These are phyloP conservation scores for Tuber indicum DNA, from an alignment of 495 filamentous ascomycete species.

Conservation along the genomic window DNA sequence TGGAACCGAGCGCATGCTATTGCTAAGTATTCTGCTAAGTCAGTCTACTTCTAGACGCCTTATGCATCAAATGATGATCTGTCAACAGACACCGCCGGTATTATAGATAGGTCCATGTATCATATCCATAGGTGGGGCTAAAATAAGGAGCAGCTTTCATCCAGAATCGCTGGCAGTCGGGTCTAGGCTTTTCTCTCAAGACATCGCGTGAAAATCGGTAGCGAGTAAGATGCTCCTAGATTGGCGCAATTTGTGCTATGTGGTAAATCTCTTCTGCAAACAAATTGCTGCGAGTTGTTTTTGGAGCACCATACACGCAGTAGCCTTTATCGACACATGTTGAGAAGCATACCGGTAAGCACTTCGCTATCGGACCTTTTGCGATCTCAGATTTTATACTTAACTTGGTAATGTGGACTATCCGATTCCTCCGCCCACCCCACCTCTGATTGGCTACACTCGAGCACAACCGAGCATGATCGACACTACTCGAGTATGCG, in stretches of 20 bases:
- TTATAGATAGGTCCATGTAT: not conserved
- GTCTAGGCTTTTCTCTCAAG: not conserved
- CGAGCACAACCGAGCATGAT: not conserved
- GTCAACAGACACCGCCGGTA: not conserved
- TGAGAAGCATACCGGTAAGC: not conserved
- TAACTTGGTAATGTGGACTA: not conserved
- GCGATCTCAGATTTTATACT: conserved; percentile 2
- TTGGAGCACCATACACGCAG: not conserved
- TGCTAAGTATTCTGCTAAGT: not conserved
- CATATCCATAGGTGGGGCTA: not conserved
- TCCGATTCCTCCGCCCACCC: not conserved
- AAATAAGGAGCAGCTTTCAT: not conserved
- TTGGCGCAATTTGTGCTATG: not conserved
- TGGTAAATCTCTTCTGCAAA: not conserved
- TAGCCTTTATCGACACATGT: not conserved
- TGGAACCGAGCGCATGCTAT: not conserved
- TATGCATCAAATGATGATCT: conserved; percentile 3
- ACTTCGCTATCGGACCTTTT: not conserved
- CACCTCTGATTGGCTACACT: not conserved
- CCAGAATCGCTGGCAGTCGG: not conserved
- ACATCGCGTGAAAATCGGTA: conserved; percentile 3
- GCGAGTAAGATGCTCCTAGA: conserved; percentile 1
- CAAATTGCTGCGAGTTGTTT: not conserved
- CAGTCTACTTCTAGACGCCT: not conserved
- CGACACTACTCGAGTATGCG: not conserved